phyloP scores from a whole-genome alignment of 345 rosid species.

The Noccaea caerulescens region DNA sequence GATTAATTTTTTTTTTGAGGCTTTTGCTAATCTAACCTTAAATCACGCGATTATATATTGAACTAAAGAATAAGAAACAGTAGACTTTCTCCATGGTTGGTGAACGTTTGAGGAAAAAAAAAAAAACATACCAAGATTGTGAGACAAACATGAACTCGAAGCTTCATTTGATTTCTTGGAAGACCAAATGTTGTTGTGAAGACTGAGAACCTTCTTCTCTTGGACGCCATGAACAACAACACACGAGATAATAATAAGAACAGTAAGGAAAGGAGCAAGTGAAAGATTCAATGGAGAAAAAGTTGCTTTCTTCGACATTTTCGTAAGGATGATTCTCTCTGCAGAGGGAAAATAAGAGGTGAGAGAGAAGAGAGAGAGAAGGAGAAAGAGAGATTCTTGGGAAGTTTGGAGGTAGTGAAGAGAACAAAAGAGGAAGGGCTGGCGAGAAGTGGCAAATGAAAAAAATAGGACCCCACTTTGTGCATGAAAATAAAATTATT shows the following conservation, averaged over 20 bases:
- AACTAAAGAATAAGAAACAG: constrained; percentile 28
- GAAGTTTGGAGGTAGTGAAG: constrained; percentile 48
- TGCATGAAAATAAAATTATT: constrained; percentile 48
- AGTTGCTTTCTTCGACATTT: constrained; percentile 39
- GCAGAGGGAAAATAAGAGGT: constrained; percentile 23
- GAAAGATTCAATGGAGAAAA: constrained; percentile 37
- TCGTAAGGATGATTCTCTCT: constrained; percentile 24
- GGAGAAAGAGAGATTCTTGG: constrained; percentile 46
- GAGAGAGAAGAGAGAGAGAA: constrained; percentile 14
- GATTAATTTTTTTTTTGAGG: constrained; percentile 14
- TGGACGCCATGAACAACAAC: constrained; percentile 34
- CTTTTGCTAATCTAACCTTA: constrained; percentile 31
- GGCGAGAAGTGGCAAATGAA: constrained; percentile 41
- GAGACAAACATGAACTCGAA: constrained; percentile 40
- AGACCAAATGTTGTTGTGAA: constrained; percentile 39
- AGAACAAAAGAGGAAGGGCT: constrained; percentile 46
- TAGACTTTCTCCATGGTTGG: constrained; percentile 31
- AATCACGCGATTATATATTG: constrained; percentile 27
- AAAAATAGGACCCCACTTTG: constrained; percentile 39
- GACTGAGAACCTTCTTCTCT: constrained; percentile 38
- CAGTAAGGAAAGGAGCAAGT: constrained; percentile 26
- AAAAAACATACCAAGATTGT: constrained; percentile 33
- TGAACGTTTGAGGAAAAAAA: constrained; percentile 9
- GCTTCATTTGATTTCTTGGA: constrained; percentile 23
- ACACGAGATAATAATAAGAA: constrained; percentile 18